phyloP scores from a whole-genome alignment of 371 early-diverging fungal genomes.

The Coemansia sp. region DNA sequence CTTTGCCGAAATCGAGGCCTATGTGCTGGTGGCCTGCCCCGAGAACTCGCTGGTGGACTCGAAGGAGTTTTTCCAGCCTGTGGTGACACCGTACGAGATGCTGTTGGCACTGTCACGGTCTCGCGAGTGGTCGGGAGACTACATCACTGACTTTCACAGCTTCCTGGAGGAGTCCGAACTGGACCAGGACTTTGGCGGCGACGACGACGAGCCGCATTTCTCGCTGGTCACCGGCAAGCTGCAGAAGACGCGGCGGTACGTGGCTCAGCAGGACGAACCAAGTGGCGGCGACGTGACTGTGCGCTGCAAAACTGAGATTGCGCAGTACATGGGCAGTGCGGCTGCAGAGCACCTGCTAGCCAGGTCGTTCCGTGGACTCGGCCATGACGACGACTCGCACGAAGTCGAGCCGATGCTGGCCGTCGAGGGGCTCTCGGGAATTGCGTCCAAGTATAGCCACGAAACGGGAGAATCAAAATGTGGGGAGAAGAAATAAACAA shows the following conservation, averaged over 20 bases:
- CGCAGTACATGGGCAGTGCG: conserved; percentile 71
- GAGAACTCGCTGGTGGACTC: conserved; percentile 92
- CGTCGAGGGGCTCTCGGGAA: conserved; percentile 80
- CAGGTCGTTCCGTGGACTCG: conserved; percentile 79
- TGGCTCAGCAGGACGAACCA: conserved; percentile 9
- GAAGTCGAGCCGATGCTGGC: conserved; percentile 51
- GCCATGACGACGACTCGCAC: conserved; percentile 60
- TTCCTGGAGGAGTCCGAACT: conserved; percentile 55
- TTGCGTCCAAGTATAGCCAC: conserved; percentile 75
- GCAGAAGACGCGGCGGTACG: conserved; percentile 57
- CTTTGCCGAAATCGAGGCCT: conserved; percentile 90
- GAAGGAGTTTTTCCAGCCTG: conserved; percentile 85
- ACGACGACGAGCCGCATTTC: conserved; percentile 79
- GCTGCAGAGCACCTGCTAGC: conserved; percentile 68
- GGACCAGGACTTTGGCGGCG: conserved; percentile 18
- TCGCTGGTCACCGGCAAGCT: conserved; percentile 87
- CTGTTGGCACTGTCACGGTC: conserved; percentile 68
- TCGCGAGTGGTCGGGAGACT: conserved; percentile 76
- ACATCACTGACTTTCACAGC: conserved; percentile 69
- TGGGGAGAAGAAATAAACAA: background rate
- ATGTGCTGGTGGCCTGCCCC: conserved; percentile 91
- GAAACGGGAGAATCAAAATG: conserved; percentile 2
- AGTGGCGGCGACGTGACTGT: conserved; percentile 13
- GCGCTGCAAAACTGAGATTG: conserved; percentile 61
- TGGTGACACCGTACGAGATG: conserved; percentile 92